Base-by-base conservation (phyloP, 108 stramenopile species). In the Pelagomonas calceolata region DNA sequence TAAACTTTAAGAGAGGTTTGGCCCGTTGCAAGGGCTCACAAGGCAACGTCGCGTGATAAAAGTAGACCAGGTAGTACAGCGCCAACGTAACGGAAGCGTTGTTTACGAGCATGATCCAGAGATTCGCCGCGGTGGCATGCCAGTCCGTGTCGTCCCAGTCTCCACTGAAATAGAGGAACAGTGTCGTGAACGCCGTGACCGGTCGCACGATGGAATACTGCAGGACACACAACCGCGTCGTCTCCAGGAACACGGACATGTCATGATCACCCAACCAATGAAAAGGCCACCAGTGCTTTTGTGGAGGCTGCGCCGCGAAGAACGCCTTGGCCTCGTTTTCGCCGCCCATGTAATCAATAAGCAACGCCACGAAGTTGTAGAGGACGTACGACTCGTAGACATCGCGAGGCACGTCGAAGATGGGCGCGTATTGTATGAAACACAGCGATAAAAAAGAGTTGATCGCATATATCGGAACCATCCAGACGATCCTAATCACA, bases 381-480 rank as follows among this genome's bases (percentile, higher is more conserved):
- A 85, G 71, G 32, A 85, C 84, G 34, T 78, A 85, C 0, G 81
- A 78, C 78, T 85, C 85, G 71, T 81, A 83, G 63, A 65, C 43
- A 39, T 84, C 85, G 9, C 85, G 79, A 14, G 81, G 14, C 30
- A 35, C 33, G 30, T 73, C 80, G 9, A 70, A 31, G 66, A 67
- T 43, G 31, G 65, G 4, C 30, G 74, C 68, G 36, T 32, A 35
- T 7, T 21, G 5, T 1, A 39, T 66, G 32, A 34, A 16, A 4
- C 31, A 21, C 17, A 76, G 76, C 32, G 67, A 70, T 29, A 76
- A 44, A 33, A 69, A 75, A 32, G 68, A 67, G 18, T 65, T n/a
- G 33, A 76, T 0, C 15, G 75, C 65, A 67, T 79, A 76, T 7
- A 76, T 34, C 15, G 75, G 75, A 4, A 76, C 75, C 65, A 76